phyloP scores from a whole-genome alignment of 1,284 basidiomycete species.

The Testicularia cyperi region DNA sequence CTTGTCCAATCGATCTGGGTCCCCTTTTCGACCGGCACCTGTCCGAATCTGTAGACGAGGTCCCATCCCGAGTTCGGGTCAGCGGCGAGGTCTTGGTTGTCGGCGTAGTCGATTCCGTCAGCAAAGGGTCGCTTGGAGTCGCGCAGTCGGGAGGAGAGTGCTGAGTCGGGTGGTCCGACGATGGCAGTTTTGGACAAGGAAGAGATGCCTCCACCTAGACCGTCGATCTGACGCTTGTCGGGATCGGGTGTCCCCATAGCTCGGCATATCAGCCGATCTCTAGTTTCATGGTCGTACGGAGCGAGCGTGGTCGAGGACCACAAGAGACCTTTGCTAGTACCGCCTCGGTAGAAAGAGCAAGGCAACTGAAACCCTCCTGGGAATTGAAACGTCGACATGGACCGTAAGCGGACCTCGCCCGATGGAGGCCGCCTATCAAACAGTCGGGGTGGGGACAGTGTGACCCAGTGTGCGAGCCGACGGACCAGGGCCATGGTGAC shows the following conservation, averaged over 20 bases:
- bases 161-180: slow-evolving; percentile 60
- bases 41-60: slow-evolving; percentile 56
- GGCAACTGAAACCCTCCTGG: slow-evolving; percentile 8
- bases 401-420: too few species aligned
- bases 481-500: too few species aligned
- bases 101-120: slow-evolving; percentile 39
- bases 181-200: slow-evolving; percentile 79
- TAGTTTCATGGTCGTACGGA: slow-evolving; percentile 52
- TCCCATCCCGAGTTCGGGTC: slow-evolving; percentile 39
- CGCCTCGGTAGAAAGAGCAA: slow-evolving; percentile 64
- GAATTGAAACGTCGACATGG: not conserved
- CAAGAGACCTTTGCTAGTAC: slow-evolving; percentile 78
- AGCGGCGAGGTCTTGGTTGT: slow-evolving; percentile 18
- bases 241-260: slow-evolving; percentile 77
- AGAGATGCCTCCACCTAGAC: slow-evolving; percentile 72
- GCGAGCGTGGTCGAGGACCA: slow-evolving; percentile 65
- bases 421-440: too few species aligned
- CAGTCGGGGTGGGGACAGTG: too few species aligned
- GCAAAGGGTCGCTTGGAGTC: not conserved
- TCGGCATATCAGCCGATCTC: slow-evolving; percentile 67
- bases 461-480: too few species aligned
- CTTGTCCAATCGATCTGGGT: slow-evolving; percentile 49
- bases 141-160: slow-evolving; percentile 1
- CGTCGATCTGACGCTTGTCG: slow-evolving; percentile 75
- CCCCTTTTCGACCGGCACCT: slow-evolving; percentile 47